Percentiles rank a stretch among this genome's conserved stretches.
phyloP scores from a whole-genome alignment of 768 basidiomycete genomes.

The Paxillus rubicundulus region DNA sequence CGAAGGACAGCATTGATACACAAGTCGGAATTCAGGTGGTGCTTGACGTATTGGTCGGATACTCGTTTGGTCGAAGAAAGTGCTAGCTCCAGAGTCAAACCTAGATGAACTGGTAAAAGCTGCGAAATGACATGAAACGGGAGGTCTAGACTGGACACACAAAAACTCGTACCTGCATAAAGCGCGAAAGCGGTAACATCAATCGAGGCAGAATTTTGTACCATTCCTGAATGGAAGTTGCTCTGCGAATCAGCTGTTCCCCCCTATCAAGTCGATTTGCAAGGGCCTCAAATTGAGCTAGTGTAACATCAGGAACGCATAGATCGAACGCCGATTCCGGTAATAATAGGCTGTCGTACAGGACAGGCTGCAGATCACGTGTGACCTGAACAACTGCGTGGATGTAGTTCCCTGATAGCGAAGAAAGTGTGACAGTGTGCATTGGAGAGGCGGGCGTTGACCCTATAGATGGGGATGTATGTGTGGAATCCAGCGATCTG shows the following conservation, averaged over 20 bases:
- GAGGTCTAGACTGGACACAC: constrained; percentile 3
- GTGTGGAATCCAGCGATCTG: constrained; percentile 48
- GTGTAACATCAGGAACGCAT: constrained; percentile 80
- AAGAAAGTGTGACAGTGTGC: constrained; percentile 79
- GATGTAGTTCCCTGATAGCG: constrained; percentile 85
- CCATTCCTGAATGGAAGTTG: constrained; percentile 42
- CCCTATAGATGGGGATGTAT: constrained; percentile 70
- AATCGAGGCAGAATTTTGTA: constrained; percentile 42
- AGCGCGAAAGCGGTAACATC: constrained; percentile 73
- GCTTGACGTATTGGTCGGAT: constrained; percentile 46
- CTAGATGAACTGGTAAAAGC: constrained; percentile 60
- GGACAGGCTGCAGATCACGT: constrained; percentile 85
- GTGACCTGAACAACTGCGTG: constrained; percentile 90
- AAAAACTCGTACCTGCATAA: constrained; percentile 59
- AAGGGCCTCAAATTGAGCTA: constrained; percentile 73
- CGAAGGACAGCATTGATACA: constrained; percentile 85
- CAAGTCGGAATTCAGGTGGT: constrained; percentile 68
- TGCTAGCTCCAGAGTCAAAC: constrained; percentile 81
- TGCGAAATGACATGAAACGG: constrained; percentile 28
- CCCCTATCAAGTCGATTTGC: constrained; percentile 51
- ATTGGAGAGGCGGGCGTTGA: constrained; percentile 44
- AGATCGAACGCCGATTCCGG: constrained; percentile 74
- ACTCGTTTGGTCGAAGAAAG: constrained; percentile 51
- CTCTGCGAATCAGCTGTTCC: constrained; percentile 32
- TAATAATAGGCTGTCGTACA: constrained; percentile 72